Base-by-base conservation (phyloP, 345 rosid species). In the Euphorbia pulcherrima region DNA sequence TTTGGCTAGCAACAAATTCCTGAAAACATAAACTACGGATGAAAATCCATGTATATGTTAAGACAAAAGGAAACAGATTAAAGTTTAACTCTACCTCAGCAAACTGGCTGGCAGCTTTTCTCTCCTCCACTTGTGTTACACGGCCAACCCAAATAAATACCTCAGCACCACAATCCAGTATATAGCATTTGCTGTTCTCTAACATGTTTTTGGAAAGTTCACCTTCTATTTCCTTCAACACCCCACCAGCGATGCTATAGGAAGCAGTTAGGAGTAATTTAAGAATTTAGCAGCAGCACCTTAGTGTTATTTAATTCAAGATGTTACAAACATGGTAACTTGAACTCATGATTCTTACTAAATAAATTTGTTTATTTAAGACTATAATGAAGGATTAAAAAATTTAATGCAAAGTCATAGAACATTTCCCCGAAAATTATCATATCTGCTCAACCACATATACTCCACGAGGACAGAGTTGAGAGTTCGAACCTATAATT, bases 111-210 rank as follows among this genome's bases (percentile, higher is more conserved):
- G 93, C 93, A 67, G 83, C 77, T 85, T 95, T 95, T 80, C 97
- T 90, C 81, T 90, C 99, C 75, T 95, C 97, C 77, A 95, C 87
- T 79, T 87, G 96, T 65, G 99, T 95, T 76, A 83, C 83, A 77
- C 97, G 97, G 70, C 99, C 97, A 87, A 92, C 89, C 99, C 99
- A 95, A 78, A 95, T 79, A 87, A 87, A 90, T 67, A 95, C 63
- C 83, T 88, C 97, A 72, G 87, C 79, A 68, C 97, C 99, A 53
- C 92, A 84, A 74, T 92, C 97, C 66, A 90, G 74, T 37, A 89
- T 70, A 77, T 89, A 91, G 79, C 97, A 87, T 81, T 83, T 87
- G 77, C 75, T 86, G 83, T 88, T 93, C 76, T 89, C 97, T 81
- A 93, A 70, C 84, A 86, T 66, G 71, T 84, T 77, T 81, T 91